Evolutionary conservation across 2,329 filamentous ascomycete genomes (phyloP), one percentile per base, ranked within the genome.

Genomic region (Coleophoma eucalyptorum): DNA sequence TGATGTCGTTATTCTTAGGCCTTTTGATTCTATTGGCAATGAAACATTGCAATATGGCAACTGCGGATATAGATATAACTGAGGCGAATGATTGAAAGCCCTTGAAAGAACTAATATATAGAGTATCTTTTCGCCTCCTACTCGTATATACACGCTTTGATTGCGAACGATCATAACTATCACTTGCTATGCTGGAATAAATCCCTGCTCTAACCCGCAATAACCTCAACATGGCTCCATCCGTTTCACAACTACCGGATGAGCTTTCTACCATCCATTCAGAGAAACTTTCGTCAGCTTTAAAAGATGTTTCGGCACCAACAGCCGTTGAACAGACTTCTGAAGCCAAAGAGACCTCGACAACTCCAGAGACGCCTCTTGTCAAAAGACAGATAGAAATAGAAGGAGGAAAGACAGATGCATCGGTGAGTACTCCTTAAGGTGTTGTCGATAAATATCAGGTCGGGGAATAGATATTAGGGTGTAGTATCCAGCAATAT

Each of bases 401-500:
- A 18, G 49, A 52, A 48, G 51, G 49, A 44, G 51, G 49, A 5
- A 51, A 51, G 35, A 51, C 49, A 16, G 50, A 43, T 20, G 47
- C 50, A 16, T 51, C 38, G 49, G 49, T 46, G 31, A 35, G 43
- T n/a, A n/a, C n/a, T n/a, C n/a, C n/a, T 10, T 15, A 35, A 15
- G 33, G 10, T 35, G 10, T 35, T 35, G 33, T 10, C 15, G 33
- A 35, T 10, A 35, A 35, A 15, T 10, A 10, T 35, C 33, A 35
- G 10, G 10, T 10, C 10, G 33, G 33, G 33, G 33, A 10, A 35
- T 10, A 35, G 10, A 10, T 15, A 35, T 10, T 35, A 10, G 15
- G 15, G 33, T 35, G 10, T 15, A 35, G 10, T 15, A 10, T 35
- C 33, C 10, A 35, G 10, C 33, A 15, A n/a, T n/a, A n/a, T n/a